Evolutionary conservation across 768 basidiomycete species (phyloP).

Genomic region (Suillus sp.): DNA sequence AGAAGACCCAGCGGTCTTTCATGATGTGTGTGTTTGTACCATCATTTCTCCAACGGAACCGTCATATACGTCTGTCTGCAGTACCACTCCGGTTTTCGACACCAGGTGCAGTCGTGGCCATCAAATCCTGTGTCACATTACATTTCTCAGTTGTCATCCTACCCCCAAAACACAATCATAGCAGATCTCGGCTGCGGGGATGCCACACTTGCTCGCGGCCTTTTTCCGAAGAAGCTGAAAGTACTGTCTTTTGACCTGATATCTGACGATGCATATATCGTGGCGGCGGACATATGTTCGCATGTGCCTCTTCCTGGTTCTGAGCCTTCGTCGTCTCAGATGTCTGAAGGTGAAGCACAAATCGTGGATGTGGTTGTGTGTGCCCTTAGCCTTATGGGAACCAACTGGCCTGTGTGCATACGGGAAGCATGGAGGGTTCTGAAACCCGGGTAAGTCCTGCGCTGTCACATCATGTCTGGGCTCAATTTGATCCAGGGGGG

Average conservation of each 20-base stretch:
- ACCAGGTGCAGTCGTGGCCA: conserved; percentile 92
- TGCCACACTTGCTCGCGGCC: conserved; percentile 76
- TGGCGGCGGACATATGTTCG: conserved; percentile 88
- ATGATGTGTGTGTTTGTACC: conserved; percentile 60
- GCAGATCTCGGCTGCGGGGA: conserved; percentile 97
- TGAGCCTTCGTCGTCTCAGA: conserved; percentile 43
- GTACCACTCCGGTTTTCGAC: conserved; percentile 93
- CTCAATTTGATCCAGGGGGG: conserved; percentile 52
- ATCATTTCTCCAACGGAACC: conserved; percentile 17
- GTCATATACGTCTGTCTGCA: conserved; percentile 34
- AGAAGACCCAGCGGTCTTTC: conserved; percentile 76
- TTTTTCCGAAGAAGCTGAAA: conserved; percentile 66
- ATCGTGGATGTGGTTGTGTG: conserved; percentile 92
- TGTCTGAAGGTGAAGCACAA: conserved; percentile 60
- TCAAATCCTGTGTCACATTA: conserved; percentile 90
- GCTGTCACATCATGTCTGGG: conserved; percentile 10
- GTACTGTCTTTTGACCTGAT: conserved; percentile 84
- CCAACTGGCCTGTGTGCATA: conserved; percentile 92
- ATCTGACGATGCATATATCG: conserved; percentile 71
- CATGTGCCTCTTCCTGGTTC: conserved; percentile 85
- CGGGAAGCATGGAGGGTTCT: conserved; percentile 89
- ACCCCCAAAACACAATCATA: conserved; percentile 70
- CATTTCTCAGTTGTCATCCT: conserved; percentile 61
- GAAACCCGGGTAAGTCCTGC: conserved; percentile 65
- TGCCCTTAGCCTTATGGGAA: conserved; percentile 94